phyloP scores from a whole-genome alignment of 441 rosid species.

The Cnidoscolus chayamansa region DNA sequence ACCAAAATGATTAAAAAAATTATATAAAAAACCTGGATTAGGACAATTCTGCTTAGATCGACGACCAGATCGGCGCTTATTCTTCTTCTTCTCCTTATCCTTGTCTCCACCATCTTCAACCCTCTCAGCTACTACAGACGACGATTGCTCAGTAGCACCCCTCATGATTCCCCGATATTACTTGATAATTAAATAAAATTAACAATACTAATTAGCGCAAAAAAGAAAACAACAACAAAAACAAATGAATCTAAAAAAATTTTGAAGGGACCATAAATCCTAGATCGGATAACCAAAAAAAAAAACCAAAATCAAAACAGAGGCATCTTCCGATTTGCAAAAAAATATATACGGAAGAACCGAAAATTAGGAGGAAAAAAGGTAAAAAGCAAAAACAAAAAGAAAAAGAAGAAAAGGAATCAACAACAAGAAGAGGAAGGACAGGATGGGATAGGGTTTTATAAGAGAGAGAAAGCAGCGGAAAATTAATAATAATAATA shows the following conservation, averaged over 20 bases:
- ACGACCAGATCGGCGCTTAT: conserved; percentile 57
- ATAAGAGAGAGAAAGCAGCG: conserved; percentile 11
- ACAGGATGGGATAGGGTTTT: neutral
- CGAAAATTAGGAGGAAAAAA: neutral
- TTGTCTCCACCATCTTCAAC: conserved; percentile 44
- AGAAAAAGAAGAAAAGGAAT: neutral
- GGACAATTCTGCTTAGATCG: conserved; percentile 57
- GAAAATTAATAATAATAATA: neutral
- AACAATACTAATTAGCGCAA: neutral
- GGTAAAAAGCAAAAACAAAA: neutral
- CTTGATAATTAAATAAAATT: neutral
- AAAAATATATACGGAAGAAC: conserved; percentile 32
- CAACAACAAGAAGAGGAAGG: neutral
- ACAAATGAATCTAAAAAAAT: neutral
- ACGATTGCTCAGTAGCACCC: conserved; percentile 39
- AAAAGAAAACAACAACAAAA: neutral
- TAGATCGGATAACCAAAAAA: conserved; percentile 15
- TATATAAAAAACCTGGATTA: conserved; percentile 26
- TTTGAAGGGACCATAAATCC: conserved; percentile 11
- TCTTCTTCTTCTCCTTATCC: conserved; percentile 64
- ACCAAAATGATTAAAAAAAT: neutral
- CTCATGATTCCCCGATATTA: conserved; percentile 23
- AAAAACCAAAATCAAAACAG: conserved; percentile 3
- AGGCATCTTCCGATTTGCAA: conserved; percentile 51
- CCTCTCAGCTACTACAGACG: conserved; percentile 37